Evolutionary conservation across 495 filamentous ascomycete genomes (phyloP).

Genomic region (Sporormia fimetaria): DNA sequence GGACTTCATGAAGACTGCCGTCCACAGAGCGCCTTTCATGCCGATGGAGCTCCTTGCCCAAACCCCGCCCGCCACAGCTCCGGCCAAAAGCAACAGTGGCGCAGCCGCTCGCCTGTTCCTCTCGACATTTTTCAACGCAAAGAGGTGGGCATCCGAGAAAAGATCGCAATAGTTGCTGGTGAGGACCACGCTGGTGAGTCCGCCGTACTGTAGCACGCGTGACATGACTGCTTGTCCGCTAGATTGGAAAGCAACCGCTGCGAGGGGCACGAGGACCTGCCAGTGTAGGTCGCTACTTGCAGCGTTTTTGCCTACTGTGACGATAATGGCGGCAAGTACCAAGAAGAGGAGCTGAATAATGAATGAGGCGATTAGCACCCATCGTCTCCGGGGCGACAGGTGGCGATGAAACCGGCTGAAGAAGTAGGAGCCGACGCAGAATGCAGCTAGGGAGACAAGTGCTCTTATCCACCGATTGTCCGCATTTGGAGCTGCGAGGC

Average conservation of each 20-base stretch:
- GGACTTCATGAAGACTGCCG: conserved; percentile 45
- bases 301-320: conserved; percentile 36
- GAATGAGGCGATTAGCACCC: conserved; percentile 54
- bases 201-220: conserved; percentile 49
- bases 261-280: conserved; percentile 49
- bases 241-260: conserved; percentile 57
- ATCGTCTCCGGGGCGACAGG: conserved; percentile 43
- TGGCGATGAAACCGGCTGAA: conserved; percentile 52
- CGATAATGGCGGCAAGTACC: conserved; percentile 45
- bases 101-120: conserved; percentile 48
- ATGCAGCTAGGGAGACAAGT: conserved; percentile 48
- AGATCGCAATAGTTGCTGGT: conserved; percentile 64
- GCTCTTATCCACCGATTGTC: conserved; percentile 56
- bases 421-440: conserved; percentile 54
- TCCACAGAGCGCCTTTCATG: conserved; percentile 53
- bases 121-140: conserved; percentile 42
- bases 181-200: conserved; percentile 56
- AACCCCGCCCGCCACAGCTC: conserved; percentile 49
- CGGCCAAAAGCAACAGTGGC: conserved; percentile 46
- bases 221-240: conserved; percentile 59
- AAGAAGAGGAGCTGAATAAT: conserved; percentile 43
- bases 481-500: conserved; percentile 43
- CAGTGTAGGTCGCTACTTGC: conserved; percentile 41
- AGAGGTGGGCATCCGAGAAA: conserved; percentile 49
- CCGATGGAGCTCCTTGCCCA: conserved; percentile 46